These are phyloP conservation scores for Rhodocollybia butyracea DNA, from an alignment of 768 basidiomycete species.

Conservation along the genomic window DNA sequence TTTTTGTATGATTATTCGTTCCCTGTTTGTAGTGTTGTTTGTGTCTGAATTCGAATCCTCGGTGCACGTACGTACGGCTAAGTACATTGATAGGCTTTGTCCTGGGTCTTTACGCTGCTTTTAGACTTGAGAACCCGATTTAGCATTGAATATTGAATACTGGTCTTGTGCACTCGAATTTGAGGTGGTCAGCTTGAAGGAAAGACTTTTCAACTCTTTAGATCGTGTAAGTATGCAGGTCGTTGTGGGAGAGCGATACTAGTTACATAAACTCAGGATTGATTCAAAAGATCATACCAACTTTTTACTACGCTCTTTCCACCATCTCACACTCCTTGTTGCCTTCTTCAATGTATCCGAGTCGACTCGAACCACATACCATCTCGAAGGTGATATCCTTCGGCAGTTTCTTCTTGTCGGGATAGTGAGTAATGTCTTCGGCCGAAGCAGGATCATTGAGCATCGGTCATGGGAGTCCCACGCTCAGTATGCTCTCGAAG, in stretches of 20 bases:
- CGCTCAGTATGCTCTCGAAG: conserved; percentile 34
- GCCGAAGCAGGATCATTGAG: conserved; percentile 50
- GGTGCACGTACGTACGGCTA: too few relatives aligned
- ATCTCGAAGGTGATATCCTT: conserved; percentile 74
- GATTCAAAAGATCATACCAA: conserved; percentile 67
- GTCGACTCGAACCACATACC: conserved; percentile 85
- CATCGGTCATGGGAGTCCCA: conserved; percentile 80
- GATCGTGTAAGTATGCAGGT: too few relatives aligned
- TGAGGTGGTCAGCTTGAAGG: too few relatives aligned
- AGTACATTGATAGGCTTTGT: too few relatives aligned
- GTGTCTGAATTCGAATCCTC: too few relatives aligned
- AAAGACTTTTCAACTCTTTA: too few relatives aligned
- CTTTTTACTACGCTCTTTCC: conserved; percentile 68
- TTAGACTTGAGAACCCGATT: too few relatives aligned
- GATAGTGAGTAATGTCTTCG: conserved; percentile 62
- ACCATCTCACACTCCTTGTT: conserved; percentile 62
- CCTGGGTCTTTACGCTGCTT: too few relatives aligned
- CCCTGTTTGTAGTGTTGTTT: too few relatives aligned
- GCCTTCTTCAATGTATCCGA: conserved; percentile 65
- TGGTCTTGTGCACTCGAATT: too few relatives aligned
- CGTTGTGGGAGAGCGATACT: conserved; percentile 7
- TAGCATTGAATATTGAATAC: too few relatives aligned
- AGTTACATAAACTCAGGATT: conserved; percentile 36
- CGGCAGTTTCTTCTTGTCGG: conserved; percentile 45
- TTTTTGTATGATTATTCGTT: too few relatives aligned